phyloP scores from a whole-genome alignment of 768 basidiomycete genomes.

The Leccinellum albellum region DNA sequence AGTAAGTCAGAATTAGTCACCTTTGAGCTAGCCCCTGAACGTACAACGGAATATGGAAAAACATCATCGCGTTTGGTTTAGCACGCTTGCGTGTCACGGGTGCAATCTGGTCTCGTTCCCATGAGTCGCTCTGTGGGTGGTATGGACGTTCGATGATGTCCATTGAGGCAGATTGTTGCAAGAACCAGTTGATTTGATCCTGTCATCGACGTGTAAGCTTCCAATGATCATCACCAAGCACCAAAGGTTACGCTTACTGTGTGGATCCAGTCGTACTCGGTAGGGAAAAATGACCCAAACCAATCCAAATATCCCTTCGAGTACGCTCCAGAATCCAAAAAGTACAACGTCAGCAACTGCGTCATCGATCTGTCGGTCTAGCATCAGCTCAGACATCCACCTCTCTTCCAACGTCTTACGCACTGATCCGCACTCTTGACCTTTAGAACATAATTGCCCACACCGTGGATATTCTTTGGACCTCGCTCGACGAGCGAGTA shows the following conservation, averaged over 20 bases:
- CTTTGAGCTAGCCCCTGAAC: slow-evolving; percentile 19
- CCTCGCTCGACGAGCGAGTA: slow-evolving; percentile 82
- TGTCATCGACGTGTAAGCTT: not conserved
- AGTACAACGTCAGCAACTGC: slow-evolving; percentile 86
- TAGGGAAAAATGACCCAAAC: slow-evolving; percentile 56
- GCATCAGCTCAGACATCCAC: slow-evolving; percentile 5
- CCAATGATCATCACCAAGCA: not conserved
- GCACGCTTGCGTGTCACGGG: slow-evolving; percentile 58
- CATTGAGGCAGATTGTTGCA: slow-evolving; percentile 75
- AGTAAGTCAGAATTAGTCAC: not conserved
- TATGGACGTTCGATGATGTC: slow-evolving; percentile 80
- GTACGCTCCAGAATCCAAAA: slow-evolving; percentile 86
- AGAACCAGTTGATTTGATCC: slow-evolving; percentile 90
- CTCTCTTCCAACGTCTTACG: slow-evolving; percentile 30
- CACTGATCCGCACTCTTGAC: slow-evolving; percentile 81
- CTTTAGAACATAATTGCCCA: slow-evolving; percentile 88
- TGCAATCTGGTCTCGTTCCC: slow-evolving; percentile 62
- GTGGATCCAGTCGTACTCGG: slow-evolving; percentile 85
- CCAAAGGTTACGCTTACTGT: slow-evolving; percentile 39
- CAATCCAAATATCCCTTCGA: slow-evolving; percentile 55
- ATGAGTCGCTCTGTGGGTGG: slow-evolving; percentile 68
- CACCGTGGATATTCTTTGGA: slow-evolving; percentile 81
- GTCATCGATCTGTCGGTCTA: slow-evolving; percentile 63
- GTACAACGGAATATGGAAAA: slow-evolving; percentile 95
- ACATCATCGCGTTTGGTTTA: slow-evolving; percentile 95